phyloP scores from a whole-genome alignment of 2,329 filamentous ascomycete genomes.

The Coniochaeta sp. region DNA sequence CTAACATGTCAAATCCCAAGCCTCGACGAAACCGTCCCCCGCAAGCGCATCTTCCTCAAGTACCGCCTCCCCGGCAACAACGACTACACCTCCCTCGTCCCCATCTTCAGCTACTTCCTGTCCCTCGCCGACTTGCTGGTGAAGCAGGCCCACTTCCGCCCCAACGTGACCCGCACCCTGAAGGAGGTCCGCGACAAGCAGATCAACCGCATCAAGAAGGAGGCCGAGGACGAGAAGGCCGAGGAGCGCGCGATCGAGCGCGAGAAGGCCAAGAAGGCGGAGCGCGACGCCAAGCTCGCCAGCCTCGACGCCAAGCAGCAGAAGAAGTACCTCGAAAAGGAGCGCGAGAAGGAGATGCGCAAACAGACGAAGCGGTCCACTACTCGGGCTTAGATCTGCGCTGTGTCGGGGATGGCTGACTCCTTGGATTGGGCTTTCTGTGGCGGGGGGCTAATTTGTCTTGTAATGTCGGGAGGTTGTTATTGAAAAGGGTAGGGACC shows the following conservation, averaged over 20 bases:
- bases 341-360: slow-evolving; percentile 65
- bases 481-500: too few species aligned
- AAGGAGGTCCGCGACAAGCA: slow-evolving; percentile 72
- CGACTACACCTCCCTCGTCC: slow-evolving; percentile 58
- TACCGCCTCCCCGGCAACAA: slow-evolving; percentile 59
- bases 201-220: slow-evolving; percentile 69
- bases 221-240: slow-evolving; percentile 71
- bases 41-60: slow-evolving; percentile 80
- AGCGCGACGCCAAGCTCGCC: slow-evolving; percentile 77
- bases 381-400: slow-evolving; percentile 32
- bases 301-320: slow-evolving; percentile 73
- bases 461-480: too few species aligned
- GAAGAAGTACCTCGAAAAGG: slow-evolving; percentile 77
- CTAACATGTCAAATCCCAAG: slow-evolving; percentile 31
- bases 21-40: slow-evolving; percentile 73
- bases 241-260: slow-evolving; percentile 68
- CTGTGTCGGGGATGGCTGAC: too few species aligned
- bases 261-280: slow-evolving; percentile 75
- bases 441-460: too few species aligned
- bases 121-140: slow-evolving; percentile 79
- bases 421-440: too few species aligned
- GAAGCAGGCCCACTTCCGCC: slow-evolving; percentile 72
- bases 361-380: slow-evolving; percentile 48
- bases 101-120: slow-evolving; percentile 75
- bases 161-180: slow-evolving; percentile 83